Conservation (phyloP, 2,329 filamentous ascomycete species). For the Aureobasidium sp. region DNA sequence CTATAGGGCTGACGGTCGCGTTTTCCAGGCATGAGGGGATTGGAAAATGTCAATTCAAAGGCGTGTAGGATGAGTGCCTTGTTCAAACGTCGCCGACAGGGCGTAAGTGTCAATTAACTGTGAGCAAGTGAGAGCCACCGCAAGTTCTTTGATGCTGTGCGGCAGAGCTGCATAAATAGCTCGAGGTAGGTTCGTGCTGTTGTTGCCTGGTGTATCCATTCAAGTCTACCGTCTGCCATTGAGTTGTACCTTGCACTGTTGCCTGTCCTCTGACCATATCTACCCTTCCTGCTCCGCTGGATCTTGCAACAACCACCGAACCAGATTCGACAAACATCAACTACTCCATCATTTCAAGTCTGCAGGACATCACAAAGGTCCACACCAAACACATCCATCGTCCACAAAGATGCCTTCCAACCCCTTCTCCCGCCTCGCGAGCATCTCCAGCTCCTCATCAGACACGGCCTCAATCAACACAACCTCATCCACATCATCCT, state of each 20-base stretch:
- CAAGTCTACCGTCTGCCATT: not conserved
- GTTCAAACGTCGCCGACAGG: not conserved
- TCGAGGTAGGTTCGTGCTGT: not conserved
- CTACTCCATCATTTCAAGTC: not conserved
- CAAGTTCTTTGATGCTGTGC: not conserved
- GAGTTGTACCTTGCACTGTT: not conserved
- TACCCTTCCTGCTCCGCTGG: not conserved
- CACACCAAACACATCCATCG: not conserved
- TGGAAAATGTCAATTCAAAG: not conserved
- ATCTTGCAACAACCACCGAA: not conserved
- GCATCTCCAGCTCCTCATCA: not conserved
- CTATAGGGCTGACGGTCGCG: slow-evolving; percentile 2
- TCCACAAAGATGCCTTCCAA: not conserved
- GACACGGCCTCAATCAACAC: slow-evolving; percentile 4
- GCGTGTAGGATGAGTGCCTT: not conserved
- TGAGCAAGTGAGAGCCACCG: not conserved
- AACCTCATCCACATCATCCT: slow-evolving; percentile 1
- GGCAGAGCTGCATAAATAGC: not conserved
- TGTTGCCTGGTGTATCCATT: not conserved
- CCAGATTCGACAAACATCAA: not conserved
- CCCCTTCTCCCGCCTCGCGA: not conserved
- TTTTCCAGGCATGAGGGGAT: not conserved
- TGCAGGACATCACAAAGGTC: not conserved
- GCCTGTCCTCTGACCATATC: not conserved
- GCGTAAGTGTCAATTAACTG: not conserved